These are phyloP conservation scores for Fennellomyces sp. DNA, from an alignment of 371 early-diverging fungal genomes.

Conservation along the genomic window DNA sequence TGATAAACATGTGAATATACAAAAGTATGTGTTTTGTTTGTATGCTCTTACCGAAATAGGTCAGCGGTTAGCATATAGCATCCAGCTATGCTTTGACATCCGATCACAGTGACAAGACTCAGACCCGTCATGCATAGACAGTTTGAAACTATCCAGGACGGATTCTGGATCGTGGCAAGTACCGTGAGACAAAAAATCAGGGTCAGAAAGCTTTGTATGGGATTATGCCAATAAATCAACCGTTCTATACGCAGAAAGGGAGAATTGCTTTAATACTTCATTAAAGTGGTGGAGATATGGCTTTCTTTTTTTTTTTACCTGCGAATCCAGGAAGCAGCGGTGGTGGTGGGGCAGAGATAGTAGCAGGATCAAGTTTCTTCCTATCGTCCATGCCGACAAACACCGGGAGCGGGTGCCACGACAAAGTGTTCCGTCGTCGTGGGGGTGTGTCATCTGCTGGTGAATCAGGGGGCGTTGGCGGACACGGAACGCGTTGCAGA, in stretches of 20 bases:
- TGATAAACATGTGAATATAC: background rate
- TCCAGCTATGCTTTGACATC: background rate
- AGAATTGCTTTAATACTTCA: no score
- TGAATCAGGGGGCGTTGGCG: constrained; percentile 5
- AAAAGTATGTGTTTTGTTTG: no score
- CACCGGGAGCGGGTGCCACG: background rate
- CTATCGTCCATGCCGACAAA: constrained; percentile 5
- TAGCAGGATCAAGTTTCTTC: no score
- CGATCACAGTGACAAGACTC: background rate
- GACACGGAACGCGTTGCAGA: background rate
- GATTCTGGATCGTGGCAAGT: background rate
- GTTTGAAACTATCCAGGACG: background rate
- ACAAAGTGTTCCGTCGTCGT: background rate
- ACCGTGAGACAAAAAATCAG: background rate
- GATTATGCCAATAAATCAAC: background rate
- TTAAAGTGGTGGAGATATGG: no score
- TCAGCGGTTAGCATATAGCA: background rate
- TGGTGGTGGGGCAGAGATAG: no score
- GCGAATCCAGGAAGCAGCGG: no score
- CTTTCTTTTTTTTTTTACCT: background rate
- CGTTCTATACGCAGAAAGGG: background rate
- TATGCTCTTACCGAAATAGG: background rate
- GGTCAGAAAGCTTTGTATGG: background rate
- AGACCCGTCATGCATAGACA: constrained; percentile 1
- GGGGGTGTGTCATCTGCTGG: background rate